Percentiles rank a stretch among this genome's conserved stretches.
Evolutionary conservation across 1,139 yeast species (phyloP).

Genomic region (Blastobotrys ciferrii): DNA sequence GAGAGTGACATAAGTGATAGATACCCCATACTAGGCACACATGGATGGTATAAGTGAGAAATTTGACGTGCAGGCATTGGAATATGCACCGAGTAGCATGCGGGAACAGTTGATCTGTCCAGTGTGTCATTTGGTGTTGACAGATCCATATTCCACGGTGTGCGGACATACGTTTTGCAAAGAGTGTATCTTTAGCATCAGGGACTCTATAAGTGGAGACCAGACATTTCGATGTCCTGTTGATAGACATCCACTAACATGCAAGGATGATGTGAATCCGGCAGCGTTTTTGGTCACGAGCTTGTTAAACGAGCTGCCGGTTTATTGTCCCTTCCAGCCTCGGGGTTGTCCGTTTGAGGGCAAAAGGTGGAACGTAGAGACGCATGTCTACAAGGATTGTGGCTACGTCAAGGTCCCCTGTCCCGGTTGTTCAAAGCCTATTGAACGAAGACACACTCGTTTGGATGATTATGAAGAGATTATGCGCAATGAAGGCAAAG

Average conservation of each 20-base stretch:
- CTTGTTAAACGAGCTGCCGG: slow-evolving; percentile 59
- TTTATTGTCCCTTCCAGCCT: slow-evolving; percentile 50
- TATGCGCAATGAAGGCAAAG: no score
- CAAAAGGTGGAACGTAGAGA: slow-evolving; percentile 57
- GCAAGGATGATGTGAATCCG: slow-evolving; percentile 49
- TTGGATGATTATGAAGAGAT: background rate
- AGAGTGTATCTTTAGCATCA: slow-evolving; percentile 26
- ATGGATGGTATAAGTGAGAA: slow-evolving; percentile 6
- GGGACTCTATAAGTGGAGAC: slow-evolving; percentile 17
- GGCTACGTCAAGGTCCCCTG: slow-evolving; percentile 50
- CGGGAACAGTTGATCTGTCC: slow-evolving; percentile 47
- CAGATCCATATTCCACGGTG: slow-evolving; percentile 35
- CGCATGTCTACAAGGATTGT: slow-evolving; percentile 53
- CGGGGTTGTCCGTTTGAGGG: slow-evolving; percentile 62
- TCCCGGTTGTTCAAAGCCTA: slow-evolving; percentile 22
- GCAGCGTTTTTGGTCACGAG: slow-evolving; percentile 63
- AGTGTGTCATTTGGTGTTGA: slow-evolving; percentile 36
- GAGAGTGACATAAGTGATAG: background rate
- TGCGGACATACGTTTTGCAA: slow-evolving; percentile 41
- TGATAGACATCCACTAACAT: slow-evolving; percentile 51
- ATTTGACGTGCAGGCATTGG: slow-evolving; percentile 23
- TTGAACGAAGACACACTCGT: background rate
- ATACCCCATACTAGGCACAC: slow-evolving; percentile 9
- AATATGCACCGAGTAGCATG: slow-evolving; percentile 34
- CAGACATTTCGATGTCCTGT: slow-evolving; percentile 51